Evolutionary conservation across 2,329 filamentous ascomycete species (phyloP), one percentile per base, ranked within the genome.

Genomic region (Hortaea werneckii): DNA sequence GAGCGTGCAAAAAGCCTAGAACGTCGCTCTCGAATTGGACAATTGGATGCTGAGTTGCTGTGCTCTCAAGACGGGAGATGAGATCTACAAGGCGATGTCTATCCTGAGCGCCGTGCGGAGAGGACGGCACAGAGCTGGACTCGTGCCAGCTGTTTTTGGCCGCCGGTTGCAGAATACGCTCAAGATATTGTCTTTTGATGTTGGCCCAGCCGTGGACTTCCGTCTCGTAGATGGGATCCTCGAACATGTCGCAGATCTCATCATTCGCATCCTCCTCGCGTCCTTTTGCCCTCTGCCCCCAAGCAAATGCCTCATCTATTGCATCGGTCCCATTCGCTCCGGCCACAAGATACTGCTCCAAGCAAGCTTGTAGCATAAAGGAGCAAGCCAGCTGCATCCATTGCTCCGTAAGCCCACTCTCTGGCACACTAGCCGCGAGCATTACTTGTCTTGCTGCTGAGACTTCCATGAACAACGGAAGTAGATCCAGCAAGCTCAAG

Each of bases 341-440:
- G 43, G 62, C 67, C 4, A 67, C 51, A 3, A 68, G 54, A 43
- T 69, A 69, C 46, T 74, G 70, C 56, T 78, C 74, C 4, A 75
- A 50, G 6, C 65, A 66, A 32, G 72, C 68, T 48, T 77, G 73
- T 6, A 73, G 54, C 65, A 77, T 72, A 47, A 73, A 72, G 11
- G 67, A 63, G 1, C 63, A 67, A 1, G 68, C 65, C 7, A 76
- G 56, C 20, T 71, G 61, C 53, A 72, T 67, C 68, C 71, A 75
- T 8, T 10, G 4, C 6, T 58, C 51, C 5, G 58, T 64, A 4
- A 67, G 60, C 5, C 54, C 46, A 54, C 60, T 65, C 34, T 65
- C 60, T 29, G 60, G 54, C 29, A 60, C 51, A 38, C 56, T 49
- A 9, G 32, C 32, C 3, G 32, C 32, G 32, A 35, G 32, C n/a